A percentile compares a stretch with the other conserved stretches of the same genome.
These are phyloP conservation scores for Physcia stellaris DNA, from an alignment of 495 filamentous ascomycete species.

Conservation along the genomic window DNA sequence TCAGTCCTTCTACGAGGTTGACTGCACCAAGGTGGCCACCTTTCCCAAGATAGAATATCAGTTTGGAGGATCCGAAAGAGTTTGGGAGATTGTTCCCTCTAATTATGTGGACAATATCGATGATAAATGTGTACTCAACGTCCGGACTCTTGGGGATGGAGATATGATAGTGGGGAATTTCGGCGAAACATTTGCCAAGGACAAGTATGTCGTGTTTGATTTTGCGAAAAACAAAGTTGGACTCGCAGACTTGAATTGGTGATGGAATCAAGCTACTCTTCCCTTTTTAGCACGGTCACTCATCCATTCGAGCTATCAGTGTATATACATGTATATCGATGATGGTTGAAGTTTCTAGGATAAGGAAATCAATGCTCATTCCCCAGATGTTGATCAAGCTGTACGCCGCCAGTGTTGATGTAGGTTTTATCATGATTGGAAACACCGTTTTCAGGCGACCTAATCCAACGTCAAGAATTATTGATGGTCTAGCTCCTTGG, in stretches of 20 bases:
- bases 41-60: constrained; percentile 5
- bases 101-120: constrained; percentile 4
- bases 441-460: no score
- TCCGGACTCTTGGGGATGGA: constrained; percentile 5
- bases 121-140: constrained; percentile 6
- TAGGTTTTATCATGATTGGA: no score
- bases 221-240: constrained; percentile 5
- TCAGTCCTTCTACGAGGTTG: constrained; percentile 7
- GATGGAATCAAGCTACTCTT: no score
- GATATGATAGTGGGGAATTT: constrained; percentile 8
- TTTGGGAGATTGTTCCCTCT: constrained; percentile 4
- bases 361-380: no score
- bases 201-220: constrained; percentile 7
- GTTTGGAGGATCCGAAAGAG: constrained; percentile 2
- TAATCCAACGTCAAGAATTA: no score
- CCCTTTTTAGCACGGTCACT: no score
- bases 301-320: no score
- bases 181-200: constrained; percentile 7
- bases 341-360: no score
- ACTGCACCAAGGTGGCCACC: constrained; percentile 4
- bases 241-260: constrained; percentile 6
- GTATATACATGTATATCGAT: no score
- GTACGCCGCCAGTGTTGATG: no score
- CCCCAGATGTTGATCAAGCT: no score
- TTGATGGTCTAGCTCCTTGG: no score